A percentile compares a stretch with the other conserved stretches of the same genome.
phyloP scores from a whole-genome alignment of 2,329 filamentous ascomycete genomes.

The Penicillium sclerotiorum region DNA sequence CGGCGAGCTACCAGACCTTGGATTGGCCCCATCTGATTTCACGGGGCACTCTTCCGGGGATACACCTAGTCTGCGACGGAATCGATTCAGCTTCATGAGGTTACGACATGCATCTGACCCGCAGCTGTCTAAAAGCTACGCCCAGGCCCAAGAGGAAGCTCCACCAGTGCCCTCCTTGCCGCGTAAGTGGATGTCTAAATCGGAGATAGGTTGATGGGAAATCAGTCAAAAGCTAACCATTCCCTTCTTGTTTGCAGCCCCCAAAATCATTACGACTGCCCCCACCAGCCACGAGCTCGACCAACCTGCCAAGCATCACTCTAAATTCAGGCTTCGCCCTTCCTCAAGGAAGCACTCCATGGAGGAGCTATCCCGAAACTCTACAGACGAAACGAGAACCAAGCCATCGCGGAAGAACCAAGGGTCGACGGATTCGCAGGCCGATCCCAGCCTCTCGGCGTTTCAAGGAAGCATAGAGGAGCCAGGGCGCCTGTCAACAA shows the following conservation, averaged over 20 bases:
- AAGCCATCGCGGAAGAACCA: conserved; percentile 27
- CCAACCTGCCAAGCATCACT: conserved; percentile 43
- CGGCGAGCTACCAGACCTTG: conserved; percentile 16
- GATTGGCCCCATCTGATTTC: conserved; percentile 18
- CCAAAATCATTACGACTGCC: conserved; percentile 85
- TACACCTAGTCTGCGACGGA: conserved; percentile 34
- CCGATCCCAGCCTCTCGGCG: conserved; percentile 35
- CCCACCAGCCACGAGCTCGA: conserved; percentile 69
- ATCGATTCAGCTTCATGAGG: conserved; percentile 70
- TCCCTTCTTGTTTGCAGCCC: conserved; percentile 40
- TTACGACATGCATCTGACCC: conserved; percentile 93
- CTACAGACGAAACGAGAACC: conserved; percentile 17
- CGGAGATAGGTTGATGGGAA: not conserved
- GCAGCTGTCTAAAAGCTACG: conserved; percentile 75
- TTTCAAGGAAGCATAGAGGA: conserved; percentile 65
- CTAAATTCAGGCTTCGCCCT: conserved; percentile 43
- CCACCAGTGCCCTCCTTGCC: conserved; percentile 45
- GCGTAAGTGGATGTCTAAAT: conserved; percentile 33
- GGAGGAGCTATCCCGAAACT: conserved; percentile 31
- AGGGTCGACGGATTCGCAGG: conserved; percentile 32
- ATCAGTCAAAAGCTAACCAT: conserved; percentile 1
- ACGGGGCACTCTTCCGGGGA: conserved; percentile 22
- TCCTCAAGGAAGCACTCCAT: conserved; percentile 37
- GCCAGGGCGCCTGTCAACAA: conserved; percentile 54
- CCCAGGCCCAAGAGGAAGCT: conserved; percentile 61